Conservation (phyloP, 1,284 basidiomycete species). For the Apiotrichum porosum region DNA sequence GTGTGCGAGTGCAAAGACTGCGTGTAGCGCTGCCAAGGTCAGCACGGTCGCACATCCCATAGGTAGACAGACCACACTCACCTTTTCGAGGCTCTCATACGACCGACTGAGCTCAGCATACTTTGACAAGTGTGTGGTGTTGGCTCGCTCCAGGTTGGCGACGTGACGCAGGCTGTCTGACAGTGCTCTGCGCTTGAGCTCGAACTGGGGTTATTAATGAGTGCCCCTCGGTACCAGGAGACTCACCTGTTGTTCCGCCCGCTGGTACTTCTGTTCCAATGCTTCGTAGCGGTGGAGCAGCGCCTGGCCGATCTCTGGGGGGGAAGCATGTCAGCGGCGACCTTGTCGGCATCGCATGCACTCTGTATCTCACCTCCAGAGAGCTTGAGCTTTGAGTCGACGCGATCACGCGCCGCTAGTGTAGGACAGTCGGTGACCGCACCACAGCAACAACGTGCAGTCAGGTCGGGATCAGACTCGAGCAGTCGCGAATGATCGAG, state of each 20-base stretch:
- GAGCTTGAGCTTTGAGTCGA: constrained; percentile 69
- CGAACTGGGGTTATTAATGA: constrained; percentile 21
- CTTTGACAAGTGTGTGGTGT: constrained; percentile 37
- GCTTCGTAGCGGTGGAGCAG: constrained; percentile 80
- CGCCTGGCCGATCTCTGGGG: constrained; percentile 84
- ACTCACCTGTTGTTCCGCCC: constrained; percentile 38
- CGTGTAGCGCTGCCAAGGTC: constrained; percentile 60
- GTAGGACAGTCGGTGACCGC: constrained; percentile 21
- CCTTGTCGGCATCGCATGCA: neutral
- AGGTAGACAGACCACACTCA: constrained; percentile 17
- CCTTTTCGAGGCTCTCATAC: constrained; percentile 47
- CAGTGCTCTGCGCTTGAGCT: constrained; percentile 38
- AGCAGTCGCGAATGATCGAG: constrained; percentile 21
- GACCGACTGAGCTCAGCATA: constrained; percentile 38
- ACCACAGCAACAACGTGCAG: constrained; percentile 28
- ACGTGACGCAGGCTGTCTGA: constrained; percentile 36
- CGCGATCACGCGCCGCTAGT: constrained; percentile 60
- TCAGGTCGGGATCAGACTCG: constrained; percentile 12
- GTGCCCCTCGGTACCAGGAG: constrained; percentile 35
- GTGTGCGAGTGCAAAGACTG: constrained; percentile 56
- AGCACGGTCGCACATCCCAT: too few relatives aligned
- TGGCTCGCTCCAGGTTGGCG: constrained; percentile 43
- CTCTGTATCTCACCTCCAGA: constrained; percentile 64
- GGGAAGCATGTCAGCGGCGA: constrained; percentile 7
- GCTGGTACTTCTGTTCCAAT: constrained; percentile 65